Evolutionary conservation across 1,139 yeast genomes (phyloP).

Genomic region (Zygoascus sp.): DNA sequence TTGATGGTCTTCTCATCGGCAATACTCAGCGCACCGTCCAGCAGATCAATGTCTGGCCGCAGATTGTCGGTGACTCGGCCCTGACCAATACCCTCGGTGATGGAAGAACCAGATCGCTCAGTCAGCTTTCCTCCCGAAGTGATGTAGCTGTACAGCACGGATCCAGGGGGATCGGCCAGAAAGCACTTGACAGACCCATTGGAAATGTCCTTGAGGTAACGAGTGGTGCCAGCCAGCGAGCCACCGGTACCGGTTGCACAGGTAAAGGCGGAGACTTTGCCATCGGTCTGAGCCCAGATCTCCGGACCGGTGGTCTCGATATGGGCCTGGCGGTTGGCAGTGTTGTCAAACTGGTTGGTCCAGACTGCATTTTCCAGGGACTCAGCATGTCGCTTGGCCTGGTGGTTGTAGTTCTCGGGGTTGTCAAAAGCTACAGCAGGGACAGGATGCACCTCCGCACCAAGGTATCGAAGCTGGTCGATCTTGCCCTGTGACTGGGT

Average conservation of each 20-base stretch:
- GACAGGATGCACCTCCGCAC: constrained; percentile 87
- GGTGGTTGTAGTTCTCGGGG: constrained; percentile 80
- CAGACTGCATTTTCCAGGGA: constrained; percentile 70
- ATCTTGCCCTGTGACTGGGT: constrained; percentile 79
- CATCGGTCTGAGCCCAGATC: constrained; percentile 81
- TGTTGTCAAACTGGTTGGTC: constrained; percentile 88
- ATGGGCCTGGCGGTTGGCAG: constrained; percentile 85
- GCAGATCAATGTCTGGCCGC: constrained; percentile 64
- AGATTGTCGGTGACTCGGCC: constrained; percentile 86
- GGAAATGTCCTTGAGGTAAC: constrained; percentile 65
- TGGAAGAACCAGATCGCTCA: constrained; percentile 70
- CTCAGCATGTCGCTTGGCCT: constrained; percentile 81
- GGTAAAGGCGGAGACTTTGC: constrained; percentile 78
- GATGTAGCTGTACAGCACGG: constrained; percentile 74
- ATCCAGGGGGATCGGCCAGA: constrained; percentile 93
- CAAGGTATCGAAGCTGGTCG: constrained; percentile 64
- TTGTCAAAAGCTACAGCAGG: constrained; percentile 80
- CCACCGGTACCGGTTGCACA: constrained; percentile 93
- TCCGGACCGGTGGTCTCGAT: constrained; percentile 92
- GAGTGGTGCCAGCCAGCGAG: constrained; percentile 77
- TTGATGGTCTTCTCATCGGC: constrained; percentile 70
- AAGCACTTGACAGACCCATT: constrained; percentile 54
- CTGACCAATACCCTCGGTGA: constrained; percentile 95
- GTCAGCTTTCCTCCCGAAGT: constrained; percentile 58
- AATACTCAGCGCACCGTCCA: constrained; percentile 68